Base-by-base conservation (phyloP, 306 rosid species). In the Ceratonia siliqua region DNA sequence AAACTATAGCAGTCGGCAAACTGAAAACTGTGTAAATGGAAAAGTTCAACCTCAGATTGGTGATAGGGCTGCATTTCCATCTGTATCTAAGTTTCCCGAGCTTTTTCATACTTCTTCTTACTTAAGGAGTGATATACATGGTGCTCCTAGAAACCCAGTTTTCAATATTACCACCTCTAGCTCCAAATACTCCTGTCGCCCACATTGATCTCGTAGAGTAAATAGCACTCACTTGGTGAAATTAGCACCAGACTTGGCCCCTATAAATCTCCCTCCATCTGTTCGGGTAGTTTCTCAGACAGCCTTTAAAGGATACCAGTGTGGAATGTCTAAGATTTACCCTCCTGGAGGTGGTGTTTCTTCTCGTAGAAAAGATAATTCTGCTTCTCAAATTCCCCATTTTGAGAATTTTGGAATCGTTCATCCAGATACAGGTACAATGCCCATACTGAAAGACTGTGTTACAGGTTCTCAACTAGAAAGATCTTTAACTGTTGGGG, bases 181-280 rank as follows among this genome's bases (percentile, higher is more conserved):
- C 74, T 68, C 90, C 78, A 87, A 71, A 65, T 74, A 72, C 80
- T 75, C 78, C 69, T 76, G 38, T 74, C 89, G 85, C 42, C 89
- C 90, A 7, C 86, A 88, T 85, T 79, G 89, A 49, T 79, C 82
- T 80, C 89, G 88, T 59, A 85, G 67, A 75, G 71, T 79, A 62
- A 84, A 80, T 39, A 85, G 71, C 72, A 67, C 88, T 33, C 89
- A 55, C 80, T 24, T 88, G 57, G 96, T 94, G 70, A 94, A 86
- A 79, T 82, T 94, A 81, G 97, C 97, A 53, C 99, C 97, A 13
- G 93, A 73, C 70, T 83, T 92, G 83, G 96, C 99, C 12, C 97
- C 95, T 6, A 96, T 94, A 78, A 94, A 90, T 87, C 99, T 94
- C 36, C 99, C 99, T 59, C 89, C 90, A 54, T 87, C 97, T 22